Percentiles rank a stretch among this genome's conserved stretches.
Evolutionary conservation across 495 filamentous ascomycete species (phyloP).

Genomic region (Margaritispora aquatica): DNA sequence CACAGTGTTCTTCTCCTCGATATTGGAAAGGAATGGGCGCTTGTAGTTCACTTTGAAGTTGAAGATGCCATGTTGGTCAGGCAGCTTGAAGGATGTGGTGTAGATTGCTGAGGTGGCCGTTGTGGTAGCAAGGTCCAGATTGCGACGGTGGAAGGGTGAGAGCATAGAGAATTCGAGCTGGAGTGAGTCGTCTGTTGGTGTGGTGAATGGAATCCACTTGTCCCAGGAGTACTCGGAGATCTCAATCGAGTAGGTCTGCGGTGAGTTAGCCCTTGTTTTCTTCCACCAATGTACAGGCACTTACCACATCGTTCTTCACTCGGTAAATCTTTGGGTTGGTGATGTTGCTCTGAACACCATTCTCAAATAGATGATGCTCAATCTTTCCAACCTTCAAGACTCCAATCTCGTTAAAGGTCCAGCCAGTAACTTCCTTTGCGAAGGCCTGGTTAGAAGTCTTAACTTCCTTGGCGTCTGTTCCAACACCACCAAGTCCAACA

Average conservation of each 20-base stretch:
- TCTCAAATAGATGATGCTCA: conserved; percentile 68
- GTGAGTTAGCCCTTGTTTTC: neutral
- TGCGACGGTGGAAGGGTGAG: conserved; percentile 92
- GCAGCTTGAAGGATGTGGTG: conserved; percentile 68
- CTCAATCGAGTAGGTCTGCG: conserved; percentile 78
- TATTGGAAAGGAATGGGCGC: conserved; percentile 78
- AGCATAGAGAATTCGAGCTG: conserved; percentile 99
- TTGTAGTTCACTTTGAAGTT: conserved; percentile 95
- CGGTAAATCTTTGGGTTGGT: conserved; percentile 87
- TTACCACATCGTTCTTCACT: conserved; percentile 93
- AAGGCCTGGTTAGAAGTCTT: conserved; percentile 78
- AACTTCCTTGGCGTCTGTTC: conserved; percentile 42
- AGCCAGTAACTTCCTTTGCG: conserved; percentile 71
- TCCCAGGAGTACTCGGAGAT: conserved; percentile 74
- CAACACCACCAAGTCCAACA: conserved; percentile 29
- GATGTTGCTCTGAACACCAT: conserved; percentile 41
- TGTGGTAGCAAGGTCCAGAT: conserved; percentile 44
- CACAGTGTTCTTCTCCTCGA: conserved; percentile 93
- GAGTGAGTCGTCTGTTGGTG: conserved; percentile 61
- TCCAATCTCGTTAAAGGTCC: conserved; percentile 92
- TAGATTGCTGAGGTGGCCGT: conserved; percentile 68
- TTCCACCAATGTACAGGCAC: conserved; percentile 28
- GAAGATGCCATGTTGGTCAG: conserved; percentile 98
- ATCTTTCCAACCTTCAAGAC: conserved; percentile 81
- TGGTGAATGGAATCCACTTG: conserved; percentile 64